A percentile compares a stretch with the other conserved stretches of the same genome.
These are phyloP conservation scores for Solanum bukasovii DNA, from an alignment of 257 asterid species.

Conservation along the genomic window DNA sequence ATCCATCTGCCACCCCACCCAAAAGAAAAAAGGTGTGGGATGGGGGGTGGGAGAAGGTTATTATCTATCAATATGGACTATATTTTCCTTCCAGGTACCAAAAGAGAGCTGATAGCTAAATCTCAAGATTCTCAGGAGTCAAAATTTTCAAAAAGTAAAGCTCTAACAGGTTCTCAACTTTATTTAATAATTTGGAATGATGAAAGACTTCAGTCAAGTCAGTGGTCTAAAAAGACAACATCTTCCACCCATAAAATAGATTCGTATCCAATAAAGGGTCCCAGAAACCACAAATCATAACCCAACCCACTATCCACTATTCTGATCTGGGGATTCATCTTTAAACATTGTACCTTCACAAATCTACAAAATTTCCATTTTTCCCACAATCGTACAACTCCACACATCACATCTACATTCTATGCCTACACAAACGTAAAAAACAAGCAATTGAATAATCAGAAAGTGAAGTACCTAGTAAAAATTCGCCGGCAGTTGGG, in stretches of 20 bases:
- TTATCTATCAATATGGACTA: background rate
- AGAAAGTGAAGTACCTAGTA: slow-evolving; percentile 27
- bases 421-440: background rate
- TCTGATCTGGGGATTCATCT: background rate
- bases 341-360: background rate
- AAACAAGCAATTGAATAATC: background rate
- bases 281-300: background rate
- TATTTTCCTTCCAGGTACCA: background rate
- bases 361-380: background rate
- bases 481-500: slow-evolving; percentile 57
- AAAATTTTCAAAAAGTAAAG: background rate
- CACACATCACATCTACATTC: background rate
- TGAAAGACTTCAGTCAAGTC: background rate
- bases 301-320: background rate
- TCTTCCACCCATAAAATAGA: background rate
- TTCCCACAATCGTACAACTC: background rate
- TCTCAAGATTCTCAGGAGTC: background rate
- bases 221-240: background rate
- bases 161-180: background rate
- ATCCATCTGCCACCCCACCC: background rate
- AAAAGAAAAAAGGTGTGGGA: background rate
- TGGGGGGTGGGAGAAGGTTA: background rate
- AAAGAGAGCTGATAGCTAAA: background rate
- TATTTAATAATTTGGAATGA: background rate
- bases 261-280: background rate